These are phyloP conservation scores for Wickerhamomyces queroliae DNA, from an alignment of 805 yeast species.

Conservation along the genomic window DNA sequence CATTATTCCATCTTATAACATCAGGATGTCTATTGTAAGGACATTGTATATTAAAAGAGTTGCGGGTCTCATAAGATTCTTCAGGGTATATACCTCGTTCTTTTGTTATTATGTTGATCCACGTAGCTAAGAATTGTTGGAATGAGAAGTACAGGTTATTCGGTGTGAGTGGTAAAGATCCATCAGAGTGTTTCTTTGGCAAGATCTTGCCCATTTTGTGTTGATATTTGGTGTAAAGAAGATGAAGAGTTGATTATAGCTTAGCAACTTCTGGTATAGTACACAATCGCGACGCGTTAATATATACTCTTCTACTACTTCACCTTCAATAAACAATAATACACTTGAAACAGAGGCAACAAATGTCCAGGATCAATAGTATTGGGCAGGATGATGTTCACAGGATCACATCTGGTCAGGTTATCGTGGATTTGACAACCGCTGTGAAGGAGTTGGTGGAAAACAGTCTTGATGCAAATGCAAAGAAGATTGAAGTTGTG, in stretches of 20 bases:
- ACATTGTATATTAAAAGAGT: constrained; percentile 36
- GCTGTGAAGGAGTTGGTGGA: constrained; percentile 85
- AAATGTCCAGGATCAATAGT: background rate
- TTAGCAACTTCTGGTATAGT: no score
- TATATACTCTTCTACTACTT: no score
- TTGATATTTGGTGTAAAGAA: background rate
- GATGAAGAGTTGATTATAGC: no score
- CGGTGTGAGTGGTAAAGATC: constrained; percentile 7
- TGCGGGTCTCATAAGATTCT: constrained; percentile 27
- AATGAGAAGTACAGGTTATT: constrained; percentile 10
- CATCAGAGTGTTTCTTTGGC: constrained; percentile 3
- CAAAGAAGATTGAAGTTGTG: constrained; percentile 60
- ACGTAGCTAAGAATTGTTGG: constrained; percentile 28
- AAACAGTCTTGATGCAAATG: constrained; percentile 76
- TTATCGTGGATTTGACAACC: constrained; percentile 70
- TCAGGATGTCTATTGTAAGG: constrained; percentile 42
- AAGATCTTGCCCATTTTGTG: background rate
- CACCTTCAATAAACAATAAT: no score
- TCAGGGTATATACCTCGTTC: constrained; percentile 32
- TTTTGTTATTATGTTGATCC: constrained; percentile 29
- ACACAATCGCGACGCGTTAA: background rate
- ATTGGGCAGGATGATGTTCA: constrained; percentile 46
- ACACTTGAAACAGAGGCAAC: no score
- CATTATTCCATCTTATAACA: constrained; percentile 20
- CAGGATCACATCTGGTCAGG: constrained; percentile 87